Evolutionary conservation across 2,329 filamentous ascomycete species (phyloP), one percentile per base, ranked within the genome.

Genomic region (Parastagonospora avenae): DNA sequence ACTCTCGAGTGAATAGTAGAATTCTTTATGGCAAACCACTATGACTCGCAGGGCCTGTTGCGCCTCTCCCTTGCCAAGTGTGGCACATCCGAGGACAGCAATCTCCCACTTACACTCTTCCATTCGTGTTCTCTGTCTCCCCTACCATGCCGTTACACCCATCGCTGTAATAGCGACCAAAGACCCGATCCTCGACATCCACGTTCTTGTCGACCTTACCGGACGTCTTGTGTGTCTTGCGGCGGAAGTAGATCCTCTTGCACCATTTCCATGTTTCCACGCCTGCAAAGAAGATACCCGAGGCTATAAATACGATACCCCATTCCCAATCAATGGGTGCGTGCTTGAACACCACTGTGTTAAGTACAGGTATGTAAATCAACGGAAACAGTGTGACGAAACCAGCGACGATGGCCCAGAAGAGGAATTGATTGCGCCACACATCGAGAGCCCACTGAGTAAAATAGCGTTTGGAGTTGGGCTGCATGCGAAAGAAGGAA

Each of bases 401-500:
- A 8, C 77, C 77, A 4, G 68, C 67, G 9, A 78, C 65, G 30
- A 79, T 68, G 7, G 74, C 67, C 61, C 67, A 77, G 68, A 79
- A 80, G 27, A 80, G 66, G 76, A 91, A 90, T 71, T 85, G 78
- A 76, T 91, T 92, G 55, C 83, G 77, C 86, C 86, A 89, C 42
- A 90, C 79, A 62, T 89, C 85, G 50, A 79, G 62, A 63, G 84
- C 80, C 86, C 87, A 90, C 63, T 88, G 84, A 0, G 67, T 70
- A 24, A 59, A 59, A 32, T 57, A 57, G 30, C 51, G 76, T 62
- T 82, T 84, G 19, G 80, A 82, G 12, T 78, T 77, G 0, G 87
- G 85, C 63, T 89, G 83, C 84, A 91, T 89, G 62, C 82, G 80
- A 81, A 92, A 91, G 77, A 92, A 89, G 8, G 83, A 87, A 37